Conservation (phyloP, 2,329 filamentous ascomycete genomes). For the Ophiostoma piceae region DNA sequence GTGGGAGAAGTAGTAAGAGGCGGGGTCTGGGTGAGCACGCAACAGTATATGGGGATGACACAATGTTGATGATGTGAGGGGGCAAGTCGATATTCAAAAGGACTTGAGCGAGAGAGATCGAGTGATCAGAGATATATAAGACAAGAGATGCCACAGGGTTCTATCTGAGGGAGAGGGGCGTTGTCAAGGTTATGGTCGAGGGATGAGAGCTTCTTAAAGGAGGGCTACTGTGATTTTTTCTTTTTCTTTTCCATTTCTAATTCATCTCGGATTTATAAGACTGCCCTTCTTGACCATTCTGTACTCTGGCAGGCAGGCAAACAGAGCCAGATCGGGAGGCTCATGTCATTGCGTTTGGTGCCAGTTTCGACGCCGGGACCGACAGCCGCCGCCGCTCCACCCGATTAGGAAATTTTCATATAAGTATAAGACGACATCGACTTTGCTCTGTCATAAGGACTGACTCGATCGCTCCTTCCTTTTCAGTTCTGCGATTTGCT, state of each 20-base stretch:
- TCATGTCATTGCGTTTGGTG: constrained; percentile 14
- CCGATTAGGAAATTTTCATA: constrained; percentile 15
- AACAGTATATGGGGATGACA: constrained; percentile 10
- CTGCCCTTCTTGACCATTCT: not conserved
- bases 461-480: not conserved
- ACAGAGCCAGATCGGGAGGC: constrained; percentile 4
- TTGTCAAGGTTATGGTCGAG: not conserved
- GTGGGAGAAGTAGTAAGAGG: not conserved
- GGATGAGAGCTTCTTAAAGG: constrained; percentile 13
- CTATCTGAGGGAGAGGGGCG: not conserved
- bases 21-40: constrained; percentile 6
- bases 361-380: constrained; percentile 19
- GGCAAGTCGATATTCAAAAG: not conserved
- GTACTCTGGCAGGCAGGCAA: not conserved
- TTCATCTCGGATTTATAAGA: constrained; percentile 20
- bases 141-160: not conserved
- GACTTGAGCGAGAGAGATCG: not conserved
- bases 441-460: not conserved
- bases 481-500: not conserved
- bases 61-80: constrained; percentile 11
- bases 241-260: not conserved
- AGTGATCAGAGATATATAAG: not conserved
- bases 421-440: constrained; percentile 16
- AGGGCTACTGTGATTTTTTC: not conserved
- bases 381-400: constrained; percentile 22